Conservation (phyloP, 768 basidiomycete genomes). For the Panaeolus papilionaceus region DNA sequence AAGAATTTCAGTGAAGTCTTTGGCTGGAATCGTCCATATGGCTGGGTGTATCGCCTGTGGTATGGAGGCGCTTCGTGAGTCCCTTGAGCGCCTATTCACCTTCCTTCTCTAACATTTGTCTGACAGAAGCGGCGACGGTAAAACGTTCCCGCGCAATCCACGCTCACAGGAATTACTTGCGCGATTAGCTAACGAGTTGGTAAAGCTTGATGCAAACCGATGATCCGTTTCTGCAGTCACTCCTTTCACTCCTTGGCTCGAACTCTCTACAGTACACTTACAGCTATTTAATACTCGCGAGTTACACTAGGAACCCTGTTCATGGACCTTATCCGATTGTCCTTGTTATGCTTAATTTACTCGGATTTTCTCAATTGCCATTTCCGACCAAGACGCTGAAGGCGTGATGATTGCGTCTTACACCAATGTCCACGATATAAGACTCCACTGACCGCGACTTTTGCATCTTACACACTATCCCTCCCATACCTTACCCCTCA, state of each 20-base stretch:
- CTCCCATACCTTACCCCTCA: background rate
- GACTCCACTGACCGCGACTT: background rate
- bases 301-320: constrained; percentile 12
- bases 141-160: constrained; percentile 70
- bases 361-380: constrained; percentile 2
- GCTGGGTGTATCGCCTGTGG: constrained; percentile 59
- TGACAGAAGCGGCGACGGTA: constrained; percentile 68
- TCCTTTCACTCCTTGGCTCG: background rate
- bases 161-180: constrained; percentile 69
- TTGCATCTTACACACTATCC: background rate
- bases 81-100: background rate
- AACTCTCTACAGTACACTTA: background rate
- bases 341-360: constrained; percentile 32
- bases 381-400: constrained; percentile 15
- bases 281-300: constrained; percentile 7
- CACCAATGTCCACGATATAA: constrained; percentile 15
- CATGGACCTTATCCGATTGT: constrained; percentile 31
- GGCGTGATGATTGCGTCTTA: constrained; percentile 32
- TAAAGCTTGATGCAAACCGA: constrained; percentile 57
- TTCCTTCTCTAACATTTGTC: constrained; percentile 13
- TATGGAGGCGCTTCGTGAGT: constrained; percentile 73
- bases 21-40: constrained; percentile 58
- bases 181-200: constrained; percentile 67
- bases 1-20: constrained; percentile 75
- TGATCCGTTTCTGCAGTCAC: constrained; percentile 27